phyloP scores from a whole-genome alignment of 139 green algal genomes.

The Pycnococcus provasolii region DNA sequence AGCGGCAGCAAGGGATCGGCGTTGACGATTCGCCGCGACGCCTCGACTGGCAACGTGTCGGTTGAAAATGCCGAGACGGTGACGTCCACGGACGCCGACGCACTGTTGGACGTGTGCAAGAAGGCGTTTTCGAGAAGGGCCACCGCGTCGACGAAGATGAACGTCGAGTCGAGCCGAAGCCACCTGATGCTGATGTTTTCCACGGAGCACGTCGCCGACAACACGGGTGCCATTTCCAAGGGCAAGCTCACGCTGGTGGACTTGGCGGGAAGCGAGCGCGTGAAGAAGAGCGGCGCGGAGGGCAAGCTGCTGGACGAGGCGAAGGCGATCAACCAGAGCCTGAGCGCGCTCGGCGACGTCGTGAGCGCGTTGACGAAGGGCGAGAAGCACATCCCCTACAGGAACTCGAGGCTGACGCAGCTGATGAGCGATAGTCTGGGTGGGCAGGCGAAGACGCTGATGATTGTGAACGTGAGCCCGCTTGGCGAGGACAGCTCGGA shows the following conservation, averaged over 20 bases:
- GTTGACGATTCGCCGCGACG: not conserved
- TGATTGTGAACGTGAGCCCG: constrained; percentile 25
- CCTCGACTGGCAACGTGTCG: constrained; percentile 18
- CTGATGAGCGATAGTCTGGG: constrained; percentile 53
- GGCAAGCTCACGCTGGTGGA: constrained; percentile 59
- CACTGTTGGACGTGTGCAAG: constrained; percentile 12
- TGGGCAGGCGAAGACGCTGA: constrained; percentile 35
- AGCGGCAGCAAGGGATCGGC: constrained; percentile 7
- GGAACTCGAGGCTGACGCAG: constrained; percentile 44
- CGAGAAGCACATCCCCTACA: constrained; percentile 29
- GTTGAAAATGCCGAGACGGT: constrained; percentile 17
- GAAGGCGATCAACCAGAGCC: constrained; percentile 22
- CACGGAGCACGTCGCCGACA: constrained; percentile 16
- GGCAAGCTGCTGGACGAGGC: constrained; percentile 14
- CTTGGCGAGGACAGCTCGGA: constrained; percentile 8
- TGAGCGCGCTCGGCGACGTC: constrained; percentile 21
- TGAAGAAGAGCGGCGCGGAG: constrained; percentile 34
- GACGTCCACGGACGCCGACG: not conserved
- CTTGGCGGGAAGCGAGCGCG: constrained; percentile 52
- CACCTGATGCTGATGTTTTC: constrained; percentile 27
- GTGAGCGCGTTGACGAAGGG: constrained; percentile 2
- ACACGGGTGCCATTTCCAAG: constrained; percentile 13
- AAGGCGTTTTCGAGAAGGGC: not conserved
- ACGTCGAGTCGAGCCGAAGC: constrained; percentile 6
- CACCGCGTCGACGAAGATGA: constrained; percentile 22